Evolutionary conservation across 2,329 filamentous ascomycete genomes (phyloP), one percentile per base, ranked within the genome.

Genomic region (Xylogone sp.): DNA sequence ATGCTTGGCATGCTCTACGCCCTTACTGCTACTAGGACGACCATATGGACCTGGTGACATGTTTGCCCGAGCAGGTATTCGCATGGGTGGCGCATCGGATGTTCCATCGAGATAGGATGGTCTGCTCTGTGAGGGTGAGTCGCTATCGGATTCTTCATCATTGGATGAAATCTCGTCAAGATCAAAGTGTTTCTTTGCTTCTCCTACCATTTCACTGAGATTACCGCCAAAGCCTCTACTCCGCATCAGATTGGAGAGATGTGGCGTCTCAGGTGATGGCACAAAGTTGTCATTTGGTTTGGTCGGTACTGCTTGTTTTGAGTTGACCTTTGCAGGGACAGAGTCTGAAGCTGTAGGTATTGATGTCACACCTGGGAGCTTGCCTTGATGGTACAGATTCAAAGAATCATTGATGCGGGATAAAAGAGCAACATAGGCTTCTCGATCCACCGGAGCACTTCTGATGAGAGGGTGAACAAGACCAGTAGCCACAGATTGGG

Each of bases 201-300:
- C 82, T 48, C 71, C 71, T 46, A 86, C 83, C 58, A 78, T 77
- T 69, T 79, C 82, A 51, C 73, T 86, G 61, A 80, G 75, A 61
- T 88, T 78, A 48, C 83, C 75, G 53, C 73, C 71, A 59, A 87
- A 79, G 29, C 85, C 84, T 63, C 76, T 79, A 56, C 72, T 77
- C 59, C 81, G 75, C 69, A 90, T 74, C 45, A 89, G 68, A 42
- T 77, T 77, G 24, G 87, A 88, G 19, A 92, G 74, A 68, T 88
- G 78, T 13, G 87, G 87, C 16, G 82, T 81, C 29, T 81, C 77
- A 6, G 77, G 66, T 10, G 83, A 81, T 47, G 75, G 75, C 50
- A 76, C 70, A 61, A 84, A 82, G 42, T 48, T 55, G 6, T 66
- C 59, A n/a, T 53, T 55, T 45, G 50, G 46, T 51, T 43, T 52